Base-by-base conservation (phyloP, 148 eudicot species). In the Rhododendron henanense region DNA sequence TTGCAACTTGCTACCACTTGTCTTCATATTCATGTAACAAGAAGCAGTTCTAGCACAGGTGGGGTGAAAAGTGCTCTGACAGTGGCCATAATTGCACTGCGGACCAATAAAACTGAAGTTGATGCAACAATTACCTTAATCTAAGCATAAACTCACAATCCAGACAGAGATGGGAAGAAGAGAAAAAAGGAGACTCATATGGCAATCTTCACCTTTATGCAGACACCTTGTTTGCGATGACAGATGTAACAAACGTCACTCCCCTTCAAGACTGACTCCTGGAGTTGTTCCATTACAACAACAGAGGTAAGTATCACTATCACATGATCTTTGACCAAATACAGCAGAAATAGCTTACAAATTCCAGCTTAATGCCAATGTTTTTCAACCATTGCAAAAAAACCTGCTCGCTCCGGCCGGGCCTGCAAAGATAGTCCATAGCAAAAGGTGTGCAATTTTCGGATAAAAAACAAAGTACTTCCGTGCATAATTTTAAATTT, bases 81-180 rank as follows among this genome's bases (percentile, higher is more conserved):
- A 97, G 87, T 93, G 92, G 83, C 99, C 98, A 88, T 92, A 94
- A 88, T 91, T 92, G 92, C 99, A 97, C 99, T 97, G 91, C 84
- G 89, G 74, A 85, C 6, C 85, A 79, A 39, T 77, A 59, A 79
- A 76, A 35, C 8, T 31, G 48, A 48, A 83, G 50, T 86, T 82
- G 84, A 86, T 81, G 33, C 65, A 45, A 86, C 6, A 67, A 50
- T 45, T 45, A 51, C 67, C 53, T 31, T 6, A 80, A 76, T 37
- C 14, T 45, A 77, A n/a, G 10, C 23, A 76, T n/a, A 71, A 10
- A 71, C 21, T 10, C 81, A 73, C 28, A 25, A 7, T 19, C 41
- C 25, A 33, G 37, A 50, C 35, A 57, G 23, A 16, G 79, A 47
- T 13, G 78, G 28, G 25, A 41, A 74, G n/a, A 19, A 74, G 9